Evolutionary conservation across 2,329 filamentous ascomycete genomes (phyloP), one percentile per base, ranked within the genome.

Genomic region (Trichoderma cornu-damae): DNA sequence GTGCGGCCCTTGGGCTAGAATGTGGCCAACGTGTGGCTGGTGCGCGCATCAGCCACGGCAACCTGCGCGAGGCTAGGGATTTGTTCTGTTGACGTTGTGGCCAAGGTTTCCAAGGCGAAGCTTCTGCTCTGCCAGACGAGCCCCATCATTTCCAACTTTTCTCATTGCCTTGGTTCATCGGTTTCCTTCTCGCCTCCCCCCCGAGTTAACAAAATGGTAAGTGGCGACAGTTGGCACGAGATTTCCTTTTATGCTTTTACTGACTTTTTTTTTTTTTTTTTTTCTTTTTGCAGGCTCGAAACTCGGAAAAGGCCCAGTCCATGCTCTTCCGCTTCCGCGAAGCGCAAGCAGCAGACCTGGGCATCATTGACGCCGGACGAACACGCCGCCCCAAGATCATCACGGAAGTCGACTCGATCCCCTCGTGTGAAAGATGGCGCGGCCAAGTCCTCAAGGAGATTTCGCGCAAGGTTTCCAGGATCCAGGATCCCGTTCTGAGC

Each of bases 241-340:
- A n/a, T n/a, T n/a, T n/a, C n/a, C n/a, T n/a, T n/a, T n/a, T n/a
- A n/a, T n/a, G n/a, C n/a, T n/a, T n/a, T n/a, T n/a, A n/a, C n/a
- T n/a, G n/a, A n/a, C n/a, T n/a, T n/a, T n/a, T n/a, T n/a, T n/a
- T n/a, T n/a, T n/a, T n/a, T n/a, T n/a, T n/a, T n/a, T n/a, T n/a
- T n/a, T n/a, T n/a, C n/a, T n/a, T n/a, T n/a, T n/a, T n/a, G 8
- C 16, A 91, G 93, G 92, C 93, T 69, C 93, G 93, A 70, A 96
- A 97, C 75, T 93, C 90, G 44, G 93, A 97, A 82, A 99, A 97
- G 75, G 93, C 94, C 68, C 94, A 99, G 79, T 96, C 92, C 47
- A 99, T 99, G 93, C 93, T 99, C 74, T 99, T 96, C 79, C 93
- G 94, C 80, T 99, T 99, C 80, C 90, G 94, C 73, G 94, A 96